These are phyloP conservation scores for Verticillium nubilum DNA, from an alignment of 2,329 filamentous ascomycete species.

Conservation along the genomic window DNA sequence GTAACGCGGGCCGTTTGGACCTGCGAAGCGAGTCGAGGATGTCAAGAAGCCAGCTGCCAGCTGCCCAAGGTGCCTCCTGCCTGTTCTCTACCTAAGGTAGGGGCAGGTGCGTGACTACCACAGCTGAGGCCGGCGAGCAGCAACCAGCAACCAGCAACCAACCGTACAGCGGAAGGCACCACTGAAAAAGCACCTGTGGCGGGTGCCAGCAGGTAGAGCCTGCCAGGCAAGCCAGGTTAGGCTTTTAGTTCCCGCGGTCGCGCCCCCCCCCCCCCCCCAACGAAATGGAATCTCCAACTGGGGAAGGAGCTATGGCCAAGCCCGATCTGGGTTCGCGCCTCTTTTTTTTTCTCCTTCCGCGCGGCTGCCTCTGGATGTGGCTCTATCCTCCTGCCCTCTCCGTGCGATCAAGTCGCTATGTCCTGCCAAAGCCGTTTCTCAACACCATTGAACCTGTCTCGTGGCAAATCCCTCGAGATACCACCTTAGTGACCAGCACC, in stretches of 20 bases:
- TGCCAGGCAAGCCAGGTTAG: background rate
- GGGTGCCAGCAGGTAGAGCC: background rate
- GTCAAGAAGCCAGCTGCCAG: background rate
- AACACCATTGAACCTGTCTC: too few relatives aligned
- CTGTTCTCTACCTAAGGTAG: background rate
- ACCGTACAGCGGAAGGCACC: background rate
- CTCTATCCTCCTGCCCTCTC: background rate
- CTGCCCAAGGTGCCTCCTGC: background rate
- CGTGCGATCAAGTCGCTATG: background rate
- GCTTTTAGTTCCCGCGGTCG: background rate
- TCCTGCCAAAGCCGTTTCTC: too few relatives aligned
- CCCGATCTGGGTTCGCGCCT: constrained; percentile 4
- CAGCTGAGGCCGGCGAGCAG: background rate
- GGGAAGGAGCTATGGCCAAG: background rate
- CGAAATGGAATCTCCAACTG: background rate
- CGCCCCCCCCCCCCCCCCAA: background rate
- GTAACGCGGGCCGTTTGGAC: background rate
- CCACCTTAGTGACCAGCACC: background rate
- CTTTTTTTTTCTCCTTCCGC: constrained; percentile 4
- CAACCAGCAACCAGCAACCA: too few relatives aligned
- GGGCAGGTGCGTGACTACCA: too few relatives aligned
- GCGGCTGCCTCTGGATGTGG: background rate
- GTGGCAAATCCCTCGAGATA: too few relatives aligned
- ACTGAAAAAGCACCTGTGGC: background rate
- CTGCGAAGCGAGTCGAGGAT: background rate